Percentiles rank a stretch among this genome's conserved stretches.
Evolutionary conservation across 1,284 basidiomycete species (phyloP).

Genomic region (Ceratobasidium sp.): DNA sequence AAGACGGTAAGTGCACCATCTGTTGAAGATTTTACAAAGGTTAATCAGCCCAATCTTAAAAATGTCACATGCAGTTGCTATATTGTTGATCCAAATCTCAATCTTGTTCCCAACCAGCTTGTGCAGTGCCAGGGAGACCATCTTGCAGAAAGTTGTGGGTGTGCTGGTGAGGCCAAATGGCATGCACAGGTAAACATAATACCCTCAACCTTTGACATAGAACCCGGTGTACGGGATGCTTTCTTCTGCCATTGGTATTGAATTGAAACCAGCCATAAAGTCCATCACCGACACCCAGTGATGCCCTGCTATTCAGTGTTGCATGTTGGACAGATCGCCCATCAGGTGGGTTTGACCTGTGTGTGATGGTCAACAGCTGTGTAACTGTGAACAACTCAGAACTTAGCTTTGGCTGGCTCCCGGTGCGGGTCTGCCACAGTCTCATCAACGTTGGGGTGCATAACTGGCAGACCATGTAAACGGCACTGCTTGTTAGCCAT

Average conservation of each 20-base stretch:
- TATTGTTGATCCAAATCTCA: constrained; percentile 49
- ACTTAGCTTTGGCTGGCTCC: too few species aligned
- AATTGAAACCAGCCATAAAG: constrained; percentile 46
- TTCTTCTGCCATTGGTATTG: constrained; percentile 36
- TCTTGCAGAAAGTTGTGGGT: constrained; percentile 46
- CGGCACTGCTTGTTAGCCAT: constrained; percentile 40
- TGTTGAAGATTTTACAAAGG: constrained; percentile 16
- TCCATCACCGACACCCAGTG: constrained; percentile 46
- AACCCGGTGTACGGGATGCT: constrained; percentile 47
- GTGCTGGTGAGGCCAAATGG: constrained; percentile 48
- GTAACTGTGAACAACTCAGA: constrained; percentile 50
- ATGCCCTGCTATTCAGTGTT: constrained; percentile 44
- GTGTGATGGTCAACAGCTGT: constrained; percentile 50
- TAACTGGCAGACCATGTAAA: background rate
- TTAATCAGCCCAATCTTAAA: constrained; percentile 32
- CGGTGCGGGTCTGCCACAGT: too few species aligned
- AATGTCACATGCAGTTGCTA: constrained; percentile 36
- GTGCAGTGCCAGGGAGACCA: constrained; percentile 37
- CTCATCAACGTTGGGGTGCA: constrained; percentile 15
- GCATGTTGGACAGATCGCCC: constrained; percentile 40
- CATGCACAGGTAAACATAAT: constrained; percentile 47
- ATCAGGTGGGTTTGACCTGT: constrained; percentile 45
- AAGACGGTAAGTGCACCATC: constrained; percentile 10
- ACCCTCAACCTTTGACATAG: constrained; percentile 47
- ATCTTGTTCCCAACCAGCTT: constrained; percentile 42